phyloP scores from a whole-genome alignment of 139 green algal genomes.

The Chlorella sp. region DNA sequence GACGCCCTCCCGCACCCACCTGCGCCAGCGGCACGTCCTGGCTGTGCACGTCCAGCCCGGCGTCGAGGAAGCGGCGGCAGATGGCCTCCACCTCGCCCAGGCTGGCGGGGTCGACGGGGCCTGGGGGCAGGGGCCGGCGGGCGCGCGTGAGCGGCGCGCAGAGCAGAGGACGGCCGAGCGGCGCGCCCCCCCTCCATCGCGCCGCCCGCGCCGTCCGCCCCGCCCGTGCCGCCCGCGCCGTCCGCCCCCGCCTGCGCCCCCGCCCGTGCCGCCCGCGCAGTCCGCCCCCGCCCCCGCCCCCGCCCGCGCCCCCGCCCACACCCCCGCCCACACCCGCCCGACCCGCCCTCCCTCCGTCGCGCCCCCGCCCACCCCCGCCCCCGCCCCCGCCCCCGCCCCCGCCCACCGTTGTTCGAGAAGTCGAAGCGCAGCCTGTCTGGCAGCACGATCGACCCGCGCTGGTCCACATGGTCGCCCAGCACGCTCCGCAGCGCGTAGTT shows the following conservation, averaged over 20 bases:
- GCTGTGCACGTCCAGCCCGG: constrained; percentile 67
- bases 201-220: too few relatives aligned
- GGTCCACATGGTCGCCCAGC: constrained; percentile 92
- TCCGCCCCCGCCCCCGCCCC: neutral
- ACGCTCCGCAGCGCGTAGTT: constrained; percentile 88
- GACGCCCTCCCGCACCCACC: too few relatives aligned
- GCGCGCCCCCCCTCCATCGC: too few relatives aligned
- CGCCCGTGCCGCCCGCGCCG: too few relatives aligned
- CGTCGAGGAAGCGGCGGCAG: constrained; percentile 54
- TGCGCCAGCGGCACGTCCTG: constrained; percentile 84
- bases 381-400: neutral
- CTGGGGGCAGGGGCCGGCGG: constrained; percentile 16
- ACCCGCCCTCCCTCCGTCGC: neutral
- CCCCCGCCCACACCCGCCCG: neutral
- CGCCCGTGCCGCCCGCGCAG: neutral
- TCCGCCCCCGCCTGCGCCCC: too few relatives aligned
- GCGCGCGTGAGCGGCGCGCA: neutral
- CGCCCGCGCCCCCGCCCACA: neutral
- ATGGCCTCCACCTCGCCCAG: constrained; percentile 68
- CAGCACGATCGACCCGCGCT: constrained; percentile 96
- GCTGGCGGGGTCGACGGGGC: constrained; percentile 25
- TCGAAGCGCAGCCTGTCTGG: constrained; percentile 96
- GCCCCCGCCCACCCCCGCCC: neutral
- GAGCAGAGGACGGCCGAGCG: neutral
- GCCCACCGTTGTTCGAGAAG: constrained; percentile 88